Conservation (phyloP, 2,329 filamentous ascomycete species). For the Aspergillus sp. region DNA sequence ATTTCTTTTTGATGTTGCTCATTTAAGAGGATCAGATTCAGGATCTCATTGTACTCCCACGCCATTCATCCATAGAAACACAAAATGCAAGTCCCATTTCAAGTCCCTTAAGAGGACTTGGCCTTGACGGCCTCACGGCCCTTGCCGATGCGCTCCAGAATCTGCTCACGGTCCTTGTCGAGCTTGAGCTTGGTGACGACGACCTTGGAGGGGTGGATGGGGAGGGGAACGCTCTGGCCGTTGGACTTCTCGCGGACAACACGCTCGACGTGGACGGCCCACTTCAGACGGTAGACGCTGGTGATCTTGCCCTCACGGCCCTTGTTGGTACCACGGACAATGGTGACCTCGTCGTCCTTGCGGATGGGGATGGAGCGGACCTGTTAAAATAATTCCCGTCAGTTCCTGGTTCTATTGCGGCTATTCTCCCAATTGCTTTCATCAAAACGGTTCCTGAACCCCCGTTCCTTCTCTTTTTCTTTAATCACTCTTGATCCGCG, state of each 20-base stretch:
- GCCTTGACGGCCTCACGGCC: conserved; percentile 43
- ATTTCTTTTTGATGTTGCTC: conserved; percentile 15
- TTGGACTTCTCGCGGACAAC: conserved; percentile 96
- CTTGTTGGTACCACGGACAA: conserved; percentile 93
- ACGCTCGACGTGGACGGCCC: conserved; percentile 94
- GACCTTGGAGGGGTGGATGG: conserved; percentile 94
- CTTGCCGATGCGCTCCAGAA: conserved; percentile 49
- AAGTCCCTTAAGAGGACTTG: conserved; percentile 57
- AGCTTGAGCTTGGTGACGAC: conserved; percentile 99
- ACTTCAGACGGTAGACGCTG: conserved; percentile 97
- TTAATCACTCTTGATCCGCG: background rate
- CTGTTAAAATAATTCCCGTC: conserved; percentile 44
- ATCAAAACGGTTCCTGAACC: background rate
- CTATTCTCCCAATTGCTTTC: background rate
- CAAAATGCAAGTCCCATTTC: conserved; percentile 2
- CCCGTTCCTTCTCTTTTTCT: background rate
- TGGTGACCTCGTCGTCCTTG: conserved; percentile 93
- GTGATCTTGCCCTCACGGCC: conserved; percentile 98
- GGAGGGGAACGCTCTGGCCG: conserved; percentile 91
- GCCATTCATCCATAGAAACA: conserved; percentile 14
- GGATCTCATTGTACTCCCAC: conserved; percentile 15
- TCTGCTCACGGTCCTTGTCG: conserved; percentile 54
- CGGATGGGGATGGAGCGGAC: conserved; percentile 95
- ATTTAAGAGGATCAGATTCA: conserved; percentile 18
- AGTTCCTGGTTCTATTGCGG: background rate